Conservation (phyloP, 305 asterid species). For the Fraxinus albicans region DNA sequence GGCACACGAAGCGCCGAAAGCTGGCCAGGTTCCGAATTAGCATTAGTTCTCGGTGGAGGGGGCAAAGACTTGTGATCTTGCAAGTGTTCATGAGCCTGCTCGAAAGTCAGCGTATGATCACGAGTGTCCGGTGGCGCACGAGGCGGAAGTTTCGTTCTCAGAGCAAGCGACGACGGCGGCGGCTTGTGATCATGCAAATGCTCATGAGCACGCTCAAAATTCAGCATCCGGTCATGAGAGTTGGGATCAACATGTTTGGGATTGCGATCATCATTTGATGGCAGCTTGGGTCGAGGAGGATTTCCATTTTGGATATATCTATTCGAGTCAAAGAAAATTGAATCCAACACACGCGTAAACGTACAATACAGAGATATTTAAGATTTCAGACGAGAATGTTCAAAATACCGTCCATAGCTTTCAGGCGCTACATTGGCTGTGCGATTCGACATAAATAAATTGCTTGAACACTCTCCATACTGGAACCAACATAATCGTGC, state of each 20-base stretch:
- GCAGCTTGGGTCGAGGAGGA: conserved; percentile 11
- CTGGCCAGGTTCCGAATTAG: background rate
- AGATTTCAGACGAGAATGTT: background rate
- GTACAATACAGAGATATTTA: background rate
- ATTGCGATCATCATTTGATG: conserved; percentile 10
- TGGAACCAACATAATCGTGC: conserved; percentile 40
- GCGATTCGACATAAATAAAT: conserved; percentile 33
- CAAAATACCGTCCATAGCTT: background rate
- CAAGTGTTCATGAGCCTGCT: background rate
- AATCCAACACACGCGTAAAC: background rate
- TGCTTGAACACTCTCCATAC: conserved; percentile 47
- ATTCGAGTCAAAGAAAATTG: background rate
- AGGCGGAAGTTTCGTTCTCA: background rate
- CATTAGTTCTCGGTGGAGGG: background rate
- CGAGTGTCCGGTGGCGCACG: background rate
- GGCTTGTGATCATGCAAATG: background rate
- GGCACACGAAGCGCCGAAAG: background rate
- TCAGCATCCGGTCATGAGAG: background rate
- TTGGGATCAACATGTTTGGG: background rate
- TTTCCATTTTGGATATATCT: conserved; percentile 9
- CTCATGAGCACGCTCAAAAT: background rate
- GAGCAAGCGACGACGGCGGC: too few species aligned
- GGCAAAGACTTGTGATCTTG: background rate
- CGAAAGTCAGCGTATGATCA: background rate
- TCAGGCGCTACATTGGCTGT: background rate